phyloP scores from a whole-genome alignment of 2,329 filamentous ascomycete genomes.

The Helicocarpus griseus region DNA sequence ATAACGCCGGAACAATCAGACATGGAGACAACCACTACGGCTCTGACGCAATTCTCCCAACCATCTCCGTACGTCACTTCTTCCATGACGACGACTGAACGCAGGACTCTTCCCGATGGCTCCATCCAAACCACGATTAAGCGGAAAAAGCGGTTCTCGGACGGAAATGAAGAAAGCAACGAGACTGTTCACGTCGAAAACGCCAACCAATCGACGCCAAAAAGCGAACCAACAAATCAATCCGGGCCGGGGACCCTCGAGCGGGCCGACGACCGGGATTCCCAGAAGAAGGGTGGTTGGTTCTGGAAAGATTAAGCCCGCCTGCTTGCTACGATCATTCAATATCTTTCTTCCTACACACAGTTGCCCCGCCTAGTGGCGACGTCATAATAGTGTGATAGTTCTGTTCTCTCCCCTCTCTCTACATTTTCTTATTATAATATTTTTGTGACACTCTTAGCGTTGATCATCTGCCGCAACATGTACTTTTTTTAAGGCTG shows the following conservation, averaged over 20 bases:
- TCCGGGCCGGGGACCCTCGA: background rate
- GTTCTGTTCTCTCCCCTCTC: background rate
- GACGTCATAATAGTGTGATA: background rate
- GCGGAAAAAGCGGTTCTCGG: conserved; percentile 49
- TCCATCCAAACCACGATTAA: conserved; percentile 48
- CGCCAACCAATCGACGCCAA: background rate
- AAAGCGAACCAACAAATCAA: background rate
- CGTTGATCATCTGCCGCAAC: background rate
- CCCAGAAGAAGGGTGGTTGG: conserved; percentile 20
- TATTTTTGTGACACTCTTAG: background rate
- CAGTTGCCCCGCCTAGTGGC: background rate
- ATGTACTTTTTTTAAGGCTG: background rate
- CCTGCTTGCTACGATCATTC: background rate
- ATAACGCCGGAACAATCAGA: background rate
- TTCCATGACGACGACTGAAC: conserved; percentile 48
- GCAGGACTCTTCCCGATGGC: conserved; percentile 46
- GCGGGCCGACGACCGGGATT: background rate
- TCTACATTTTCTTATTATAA: background rate
- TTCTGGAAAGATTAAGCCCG: conserved; percentile 27
- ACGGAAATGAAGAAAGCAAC: conserved; percentile 50
- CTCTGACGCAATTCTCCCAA: background rate
- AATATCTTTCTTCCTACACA: background rate
- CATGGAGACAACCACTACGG: background rate
- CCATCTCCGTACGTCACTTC: conserved; percentile 35
- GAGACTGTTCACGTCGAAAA: conserved; percentile 31